These are phyloP conservation scores for Lignosus rhinocerotis DNA, from an alignment of 1,284 basidiomycete species.

Conservation along the genomic window DNA sequence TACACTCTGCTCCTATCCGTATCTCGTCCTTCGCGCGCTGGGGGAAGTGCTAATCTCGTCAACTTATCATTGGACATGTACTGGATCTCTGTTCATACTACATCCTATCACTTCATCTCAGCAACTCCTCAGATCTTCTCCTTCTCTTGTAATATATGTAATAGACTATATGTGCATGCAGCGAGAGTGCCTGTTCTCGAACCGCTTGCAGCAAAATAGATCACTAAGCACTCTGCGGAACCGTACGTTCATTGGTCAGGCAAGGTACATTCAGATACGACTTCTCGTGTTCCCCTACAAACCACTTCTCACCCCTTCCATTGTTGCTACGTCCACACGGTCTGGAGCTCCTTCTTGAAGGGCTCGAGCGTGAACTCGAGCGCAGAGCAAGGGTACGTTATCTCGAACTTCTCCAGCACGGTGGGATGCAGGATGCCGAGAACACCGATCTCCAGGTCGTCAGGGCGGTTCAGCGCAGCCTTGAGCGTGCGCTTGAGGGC, in stretches of 20 bases:
- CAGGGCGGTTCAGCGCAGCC: constrained; percentile 25
- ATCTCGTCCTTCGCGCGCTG: not conserved
- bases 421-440: constrained; percentile 90
- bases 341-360: constrained; percentile 70
- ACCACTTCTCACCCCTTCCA: not conserved
- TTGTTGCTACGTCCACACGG: constrained; percentile 24
- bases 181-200: not conserved
- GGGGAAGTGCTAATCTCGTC: constrained; percentile 16
- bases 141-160: constrained; percentile 7
- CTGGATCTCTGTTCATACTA: not conserved
- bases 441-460: constrained; percentile 77
- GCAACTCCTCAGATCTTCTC: not conserved
- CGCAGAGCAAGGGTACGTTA: constrained; percentile 93
- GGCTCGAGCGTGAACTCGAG: constrained; percentile 94
- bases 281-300: constrained; percentile 8
- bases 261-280: constrained; percentile 10
- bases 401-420: constrained; percentile 91
- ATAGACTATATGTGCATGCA: constrained; percentile 1
- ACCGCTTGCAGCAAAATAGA: too few species aligned
- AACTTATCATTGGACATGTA: constrained; percentile 10
- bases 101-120: constrained; percentile 1
- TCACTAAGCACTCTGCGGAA: too few species aligned
- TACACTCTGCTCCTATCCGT: constrained; percentile 9
- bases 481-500: constrained; percentile 39
- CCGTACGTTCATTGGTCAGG: constrained; percentile 2